These are phyloP conservation scores for Penicillium sumatraense DNA, from an alignment of 2,329 filamentous ascomycete genomes.

Conservation along the genomic window DNA sequence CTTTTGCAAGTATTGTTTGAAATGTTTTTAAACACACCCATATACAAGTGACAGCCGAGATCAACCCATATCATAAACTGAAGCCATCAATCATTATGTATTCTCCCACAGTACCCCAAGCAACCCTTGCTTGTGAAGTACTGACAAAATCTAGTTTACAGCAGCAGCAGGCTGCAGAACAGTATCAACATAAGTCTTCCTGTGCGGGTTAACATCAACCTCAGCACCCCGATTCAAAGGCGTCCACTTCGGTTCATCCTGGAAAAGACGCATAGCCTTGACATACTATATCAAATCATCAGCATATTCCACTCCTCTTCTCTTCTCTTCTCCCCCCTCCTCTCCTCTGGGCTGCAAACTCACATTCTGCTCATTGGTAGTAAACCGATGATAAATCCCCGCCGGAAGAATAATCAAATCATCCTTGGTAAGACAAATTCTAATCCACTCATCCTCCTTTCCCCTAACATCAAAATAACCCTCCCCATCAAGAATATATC, in stretches of 20 bases:
- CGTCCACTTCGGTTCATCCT: conserved; percentile 98
- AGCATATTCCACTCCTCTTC: conserved; percentile 5
- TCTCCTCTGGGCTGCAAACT: conserved; percentile 46
- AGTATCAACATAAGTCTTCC: conserved; percentile 73
- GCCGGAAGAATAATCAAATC: conserved; percentile 93
- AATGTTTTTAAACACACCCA: too few species aligned
- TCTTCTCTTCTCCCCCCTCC: not conserved
- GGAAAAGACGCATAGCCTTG: conserved; percentile 94
- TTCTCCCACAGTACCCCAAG: too few species aligned
- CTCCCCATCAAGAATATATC: conserved; percentile 85
- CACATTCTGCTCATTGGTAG: conserved; percentile 88
- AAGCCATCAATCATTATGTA: conserved; percentile 14
- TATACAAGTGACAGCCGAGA: too few species aligned
- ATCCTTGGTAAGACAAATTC: conserved; percentile 80
- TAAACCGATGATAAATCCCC: conserved; percentile 97
- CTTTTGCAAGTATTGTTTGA: too few species aligned
- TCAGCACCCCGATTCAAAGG: conserved; percentile 80
- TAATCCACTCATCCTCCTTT: conserved; percentile 83
- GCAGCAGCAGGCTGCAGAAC: conserved; percentile 29
- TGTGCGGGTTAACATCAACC: conserved; percentile 76
- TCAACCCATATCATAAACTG: not conserved
- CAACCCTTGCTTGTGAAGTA: too few species aligned
- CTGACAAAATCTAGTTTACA: conserved; percentile 21
- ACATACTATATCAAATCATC: conserved; percentile 75
- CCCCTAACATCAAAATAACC: conserved; percentile 94